A percentile compares a stretch with the other conserved stretches of the same genome.
phyloP scores from a whole-genome alignment of 345 rosid genomes.

The Aquilaria yunnanensis region DNA sequence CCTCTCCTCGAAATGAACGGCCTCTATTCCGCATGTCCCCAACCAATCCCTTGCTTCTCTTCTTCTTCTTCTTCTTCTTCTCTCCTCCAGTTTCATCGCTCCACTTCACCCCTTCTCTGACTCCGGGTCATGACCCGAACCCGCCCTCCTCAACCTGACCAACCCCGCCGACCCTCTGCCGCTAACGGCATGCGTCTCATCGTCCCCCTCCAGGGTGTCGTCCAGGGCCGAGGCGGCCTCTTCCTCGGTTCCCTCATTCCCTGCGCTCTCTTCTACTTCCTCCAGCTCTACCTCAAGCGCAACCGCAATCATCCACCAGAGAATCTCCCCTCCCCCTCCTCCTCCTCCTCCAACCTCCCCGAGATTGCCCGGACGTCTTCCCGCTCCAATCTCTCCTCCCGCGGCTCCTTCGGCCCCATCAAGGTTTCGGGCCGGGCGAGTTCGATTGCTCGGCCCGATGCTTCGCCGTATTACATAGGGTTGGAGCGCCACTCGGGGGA shows the following conservation, averaged over 20 bases:
- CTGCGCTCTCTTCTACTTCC: conserved; percentile 76
- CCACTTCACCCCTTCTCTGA: too few relatives aligned
- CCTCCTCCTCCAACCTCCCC: conserved; percentile 35
- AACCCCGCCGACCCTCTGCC: conserved; percentile 10
- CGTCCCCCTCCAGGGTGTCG: conserved; percentile 77
- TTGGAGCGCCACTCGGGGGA: conserved; percentile 51
- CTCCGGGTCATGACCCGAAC: conserved; percentile 26
- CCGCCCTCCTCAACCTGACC: conserved; percentile 11
- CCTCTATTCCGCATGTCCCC: not conserved
- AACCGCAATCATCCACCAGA: conserved; percentile 33
- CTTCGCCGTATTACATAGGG: conserved; percentile 71
- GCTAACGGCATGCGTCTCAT: conserved; percentile 63
- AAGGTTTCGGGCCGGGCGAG: conserved; percentile 50
- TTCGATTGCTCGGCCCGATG: conserved; percentile 47
- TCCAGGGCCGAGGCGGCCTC: conserved; percentile 81
- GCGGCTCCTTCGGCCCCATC: conserved; percentile 54
- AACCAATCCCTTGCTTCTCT: too few relatives aligned
- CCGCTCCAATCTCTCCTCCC: conserved; percentile 37
- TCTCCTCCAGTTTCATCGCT: too few relatives aligned
- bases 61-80: too few relatives aligned
- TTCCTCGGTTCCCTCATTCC: conserved; percentile 80
- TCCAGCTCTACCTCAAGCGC: conserved; percentile 68
- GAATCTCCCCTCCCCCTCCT: conserved; percentile 37
- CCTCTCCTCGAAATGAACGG: conserved; percentile 7
- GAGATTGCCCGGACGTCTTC: conserved; percentile 52